Evolutionary conservation across 371 early-diverging fungal genomes (phyloP).

Genomic region (Mucor lusitanicus): DNA sequence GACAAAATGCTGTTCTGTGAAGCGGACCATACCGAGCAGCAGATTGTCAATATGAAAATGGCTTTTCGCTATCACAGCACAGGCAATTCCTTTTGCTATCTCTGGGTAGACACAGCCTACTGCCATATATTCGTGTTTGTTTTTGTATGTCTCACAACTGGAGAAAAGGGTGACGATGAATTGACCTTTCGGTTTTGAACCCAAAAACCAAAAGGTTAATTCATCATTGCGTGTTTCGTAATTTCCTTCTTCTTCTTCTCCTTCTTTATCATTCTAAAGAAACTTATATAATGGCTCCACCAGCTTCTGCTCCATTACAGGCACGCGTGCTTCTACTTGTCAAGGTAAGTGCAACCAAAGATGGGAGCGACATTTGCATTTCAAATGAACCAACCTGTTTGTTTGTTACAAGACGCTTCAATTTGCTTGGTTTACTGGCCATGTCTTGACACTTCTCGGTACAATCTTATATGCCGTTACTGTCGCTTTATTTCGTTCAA

Average conservation of each 20-base stretch:
- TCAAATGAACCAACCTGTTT: background rate
- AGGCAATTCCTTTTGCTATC: background rate
- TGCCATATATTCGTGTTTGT: background rate
- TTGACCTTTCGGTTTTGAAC: background rate
- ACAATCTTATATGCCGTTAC: constrained; percentile 36
- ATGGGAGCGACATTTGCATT: background rate
- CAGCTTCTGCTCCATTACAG: constrained; percentile 26
- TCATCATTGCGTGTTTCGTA: constrained; percentile 1
- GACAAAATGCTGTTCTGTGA: too few species aligned
- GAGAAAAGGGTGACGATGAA: background rate
- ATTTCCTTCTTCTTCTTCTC: constrained; percentile 12
- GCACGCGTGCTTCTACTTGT: constrained; percentile 24
- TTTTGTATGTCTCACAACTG: background rate
- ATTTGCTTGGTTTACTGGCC: constrained; percentile 61
- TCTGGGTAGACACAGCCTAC: background rate
- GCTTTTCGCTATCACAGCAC: background rate
- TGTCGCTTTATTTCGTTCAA: constrained; percentile 34
- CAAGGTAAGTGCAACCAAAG: constrained; percentile 12
- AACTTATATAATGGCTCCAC: constrained; percentile 21
- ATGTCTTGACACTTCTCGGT: constrained; percentile 42
- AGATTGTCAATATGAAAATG: too few species aligned
- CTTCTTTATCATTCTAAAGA: constrained; percentile 1
- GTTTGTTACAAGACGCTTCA: constrained; percentile 51
- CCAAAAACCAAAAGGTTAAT: background rate
- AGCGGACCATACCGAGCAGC: too few species aligned